Evolutionary conservation across 768 basidiomycete genomes (phyloP), one percentile per base, ranked within the genome.

Genomic region (Lactarius sp.): DNA sequence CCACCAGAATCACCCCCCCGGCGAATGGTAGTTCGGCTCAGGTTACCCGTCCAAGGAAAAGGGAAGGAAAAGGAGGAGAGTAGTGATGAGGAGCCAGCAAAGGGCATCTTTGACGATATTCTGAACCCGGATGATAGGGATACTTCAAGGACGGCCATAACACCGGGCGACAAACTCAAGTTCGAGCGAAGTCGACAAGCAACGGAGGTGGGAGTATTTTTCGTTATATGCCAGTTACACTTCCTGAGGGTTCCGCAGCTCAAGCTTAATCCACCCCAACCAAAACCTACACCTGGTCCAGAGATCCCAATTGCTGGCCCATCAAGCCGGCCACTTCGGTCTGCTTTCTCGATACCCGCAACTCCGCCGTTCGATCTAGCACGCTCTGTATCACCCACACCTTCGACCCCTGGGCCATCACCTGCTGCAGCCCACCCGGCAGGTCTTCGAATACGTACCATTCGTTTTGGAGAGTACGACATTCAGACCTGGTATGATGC

Each of bases 401-500:
- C 75, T 41, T 77, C 77, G 31, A 79, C 77, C 20, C 73, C 78
- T 31, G 66, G 71, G 16, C 56, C 54, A 47, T 71, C 53, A 31
- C 53, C 53, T 5, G 59, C 56, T 39, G 36, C 59, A 9, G 51
- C 54, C 9, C 71, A 62, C 66, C 70, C 59, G 68, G 71, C 74
- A 37, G 75, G 74, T 34, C 81, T 88, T 51, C 86, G 87, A 67
- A 97, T 96, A 79, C 88, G 85, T 60, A 85, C 83, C 60, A 94
- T 98, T 66, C 86, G 94, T 34, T 95, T 98, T 69, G 95, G 95
- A 33, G 80, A 84, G 60, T 95, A 80, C 72, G 94, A 98, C 70
- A 93, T 98, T 71, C 86, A 93, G 73, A 98, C 97, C 3, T 99
- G 97, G 97, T 98, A 93, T 74, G 94, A 97, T 72, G 97, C 97